Percentiles rank a stretch among this genome's conserved stretches.
phyloP scores from a whole-genome alignment of 257 asterid genomes.

The Primulina eburnea region DNA sequence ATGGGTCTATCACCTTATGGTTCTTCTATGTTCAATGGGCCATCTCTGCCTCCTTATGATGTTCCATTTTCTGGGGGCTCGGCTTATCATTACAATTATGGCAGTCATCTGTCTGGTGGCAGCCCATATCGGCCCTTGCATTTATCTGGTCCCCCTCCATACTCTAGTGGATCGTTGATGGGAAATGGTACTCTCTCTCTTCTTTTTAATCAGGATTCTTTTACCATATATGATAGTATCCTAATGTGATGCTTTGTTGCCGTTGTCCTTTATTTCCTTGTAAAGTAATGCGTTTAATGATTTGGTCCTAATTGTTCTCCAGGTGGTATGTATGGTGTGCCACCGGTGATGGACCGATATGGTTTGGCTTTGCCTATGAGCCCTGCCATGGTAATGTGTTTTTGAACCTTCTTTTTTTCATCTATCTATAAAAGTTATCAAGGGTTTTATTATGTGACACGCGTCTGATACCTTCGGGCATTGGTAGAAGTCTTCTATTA shows the following conservation, averaged over 20 bases:
- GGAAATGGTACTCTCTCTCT: slow-evolving; percentile 51
- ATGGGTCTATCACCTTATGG: slow-evolving; percentile 80
- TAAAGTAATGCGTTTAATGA: neutral
- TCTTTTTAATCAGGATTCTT: neutral
- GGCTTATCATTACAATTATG: slow-evolving; percentile 72
- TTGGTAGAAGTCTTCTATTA: neutral
- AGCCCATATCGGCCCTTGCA: slow-evolving; percentile 76
- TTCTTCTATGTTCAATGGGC: slow-evolving; percentile 62
- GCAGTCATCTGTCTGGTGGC: slow-evolving; percentile 72
- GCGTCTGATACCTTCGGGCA: neutral
- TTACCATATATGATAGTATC: neutral
- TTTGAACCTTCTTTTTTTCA: neutral
- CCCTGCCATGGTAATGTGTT: slow-evolving; percentile 55
- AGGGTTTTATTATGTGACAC: neutral
- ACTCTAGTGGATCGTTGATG: slow-evolving; percentile 64
- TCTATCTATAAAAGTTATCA: slow-evolving; percentile 1
- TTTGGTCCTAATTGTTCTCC: slow-evolving; percentile 15
- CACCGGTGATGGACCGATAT: slow-evolving; percentile 73
- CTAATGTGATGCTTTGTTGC: neutral
- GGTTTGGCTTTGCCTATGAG: slow-evolving; percentile 65
- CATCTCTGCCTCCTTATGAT: slow-evolving; percentile 78
- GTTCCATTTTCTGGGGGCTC: slow-evolving; percentile 82
- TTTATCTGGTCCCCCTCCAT: slow-evolving; percentile 68
- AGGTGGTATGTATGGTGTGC: slow-evolving; percentile 84
- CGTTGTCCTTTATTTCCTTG: neutral